Evolutionary conservation across 2,329 filamentous ascomycete genomes (phyloP), one percentile per base, ranked within the genome.

Genomic region (Fusarium agapanthi): DNA sequence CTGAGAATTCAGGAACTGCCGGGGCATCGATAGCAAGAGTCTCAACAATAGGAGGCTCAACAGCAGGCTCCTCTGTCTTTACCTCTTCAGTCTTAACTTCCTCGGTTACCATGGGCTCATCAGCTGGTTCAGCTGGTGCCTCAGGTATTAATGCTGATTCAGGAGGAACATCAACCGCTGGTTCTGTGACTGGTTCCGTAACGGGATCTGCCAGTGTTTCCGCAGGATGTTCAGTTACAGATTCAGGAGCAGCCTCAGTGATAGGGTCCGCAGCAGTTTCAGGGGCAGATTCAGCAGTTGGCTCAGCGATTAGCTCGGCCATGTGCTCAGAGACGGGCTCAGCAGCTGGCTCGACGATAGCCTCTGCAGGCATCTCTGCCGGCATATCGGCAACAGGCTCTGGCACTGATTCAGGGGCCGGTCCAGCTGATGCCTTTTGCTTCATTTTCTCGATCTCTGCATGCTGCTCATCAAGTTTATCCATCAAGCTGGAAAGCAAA

Each of bases 401-500:
- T 40, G 61, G 43, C 12, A 47, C 47, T 35, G 61, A 32, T 6
- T 54, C 64, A 4, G 41, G n/a, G 6, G 24, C 63, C 20, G 28
- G 24, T 40, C 41, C 57, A 24, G 50, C 40, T 20, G 38, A 38
- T 30, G 48, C 26, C 44, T 47, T 65, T 35, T 28, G 48, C 45
- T 55, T 64, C 57, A 26, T 45, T 37, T 50, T 61, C 40, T 61
- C 61, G 30, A 32, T 72, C 56, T 40, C 65, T 38, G 41, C 62
- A 14, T 72, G 77, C 64, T 85, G 83, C 37, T 83, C 81, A 62
- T 86, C 82, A 40, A 86, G 79, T 38, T 84, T 85, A 4, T 83
- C 80, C 72, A 86, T 82, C 3, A 86, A 75, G n/a, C 81, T 83
- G n/a, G 81, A 83, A 28, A 86, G 81, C 40, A 86, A 61, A 73